These are phyloP conservation scores for Ophiorrhiza pumila DNA, from an alignment of 257 asterid genomes.

Conservation along the genomic window DNA sequence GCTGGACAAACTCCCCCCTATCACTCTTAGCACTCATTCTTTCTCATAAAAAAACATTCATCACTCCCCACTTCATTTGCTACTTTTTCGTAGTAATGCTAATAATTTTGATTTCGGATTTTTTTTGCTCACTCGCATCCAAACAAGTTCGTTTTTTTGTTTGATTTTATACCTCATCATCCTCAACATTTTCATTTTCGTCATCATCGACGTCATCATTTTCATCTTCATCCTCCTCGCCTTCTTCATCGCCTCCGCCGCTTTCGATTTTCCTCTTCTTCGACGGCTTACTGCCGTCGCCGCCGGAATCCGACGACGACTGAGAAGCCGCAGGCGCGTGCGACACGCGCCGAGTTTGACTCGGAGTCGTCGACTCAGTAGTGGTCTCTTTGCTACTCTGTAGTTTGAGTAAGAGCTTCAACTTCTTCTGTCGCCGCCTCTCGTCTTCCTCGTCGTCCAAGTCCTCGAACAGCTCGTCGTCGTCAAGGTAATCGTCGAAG, in stretches of 20 bases:
- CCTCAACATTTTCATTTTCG: conserved; percentile 32
- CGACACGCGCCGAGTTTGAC: conserved; percentile 42
- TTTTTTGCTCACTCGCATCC: conserved; percentile 7
- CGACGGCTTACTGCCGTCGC: conserved; percentile 44
- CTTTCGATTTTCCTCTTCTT: conserved; percentile 65
- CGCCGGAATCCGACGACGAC: conserved; percentile 38
- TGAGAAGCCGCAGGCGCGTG: conserved; percentile 47
- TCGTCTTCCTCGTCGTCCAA: conserved; percentile 66
- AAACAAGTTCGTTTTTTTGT: neutral
- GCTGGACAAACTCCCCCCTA: conserved; percentile 24
- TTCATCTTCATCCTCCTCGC: conserved; percentile 34
- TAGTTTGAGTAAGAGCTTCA: conserved; percentile 60
- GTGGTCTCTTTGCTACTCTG: conserved; percentile 30
- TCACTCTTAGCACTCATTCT: neutral
- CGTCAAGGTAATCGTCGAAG: conserved; percentile 94
- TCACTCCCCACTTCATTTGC: neutral
- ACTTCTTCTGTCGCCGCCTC: conserved; percentile 75
- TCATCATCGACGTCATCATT: conserved; percentile 35
- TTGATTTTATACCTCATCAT: conserved; percentile 30
- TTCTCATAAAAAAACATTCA: conserved; percentile 7
- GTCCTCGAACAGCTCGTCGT: conserved; percentile 54
- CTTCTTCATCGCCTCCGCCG: conserved; percentile 33
- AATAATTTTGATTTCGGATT: neutral
- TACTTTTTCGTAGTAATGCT: neutral
- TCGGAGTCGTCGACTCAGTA: conserved; percentile 24